phyloP scores from a whole-genome alignment of 2,329 filamentous ascomycete genomes.

The Colletotrichum camelliae region DNA sequence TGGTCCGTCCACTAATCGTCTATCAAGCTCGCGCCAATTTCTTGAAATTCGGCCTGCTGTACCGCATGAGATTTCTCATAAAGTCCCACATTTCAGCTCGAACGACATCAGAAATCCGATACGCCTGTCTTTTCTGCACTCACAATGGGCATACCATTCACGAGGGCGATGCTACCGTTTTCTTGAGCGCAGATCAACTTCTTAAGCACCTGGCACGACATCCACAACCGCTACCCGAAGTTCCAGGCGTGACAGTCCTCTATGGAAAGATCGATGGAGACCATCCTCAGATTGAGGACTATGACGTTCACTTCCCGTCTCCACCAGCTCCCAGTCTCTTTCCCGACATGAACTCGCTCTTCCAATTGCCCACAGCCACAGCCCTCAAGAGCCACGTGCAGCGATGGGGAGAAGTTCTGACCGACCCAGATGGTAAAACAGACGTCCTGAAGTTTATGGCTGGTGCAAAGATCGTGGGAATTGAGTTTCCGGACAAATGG shows the following conservation, averaged over 20 bases:
- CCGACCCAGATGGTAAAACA: conserved; percentile 35
- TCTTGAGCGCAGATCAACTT: conserved; percentile 39
- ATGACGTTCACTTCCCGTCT: conserved; percentile 42
- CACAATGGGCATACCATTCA: conserved; percentile 35
- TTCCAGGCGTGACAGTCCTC: conserved; percentile 40
- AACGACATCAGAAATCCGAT: conserved; percentile 39
- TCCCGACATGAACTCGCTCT: conserved; percentile 28
- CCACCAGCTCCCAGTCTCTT: conserved; percentile 25
- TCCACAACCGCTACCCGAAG: conserved; percentile 41
- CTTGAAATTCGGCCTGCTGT: conserved; percentile 36
- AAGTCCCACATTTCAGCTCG: conserved; percentile 44
- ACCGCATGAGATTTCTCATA: conserved; percentile 46
- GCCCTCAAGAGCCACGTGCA: conserved; percentile 39
- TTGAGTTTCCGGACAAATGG: conserved; percentile 38
- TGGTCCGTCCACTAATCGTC: not conserved
- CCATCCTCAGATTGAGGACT: conserved; percentile 28
- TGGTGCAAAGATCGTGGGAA: conserved; percentile 34
- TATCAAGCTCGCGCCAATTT: conserved; percentile 38
- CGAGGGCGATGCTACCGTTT: conserved; percentile 48
- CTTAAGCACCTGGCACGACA: conserved; percentile 44
- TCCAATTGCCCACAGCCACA: conserved; percentile 36
- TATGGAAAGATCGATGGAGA: conserved; percentile 35
- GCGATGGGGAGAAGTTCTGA: conserved; percentile 35
- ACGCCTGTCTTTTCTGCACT: conserved; percentile 45
- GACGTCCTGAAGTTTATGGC: conserved; percentile 44